Evolutionary conservation across 192 early-diverging fungal species (phyloP), one percentile per base, ranked within the genome.

Genomic region (Chytriomyces confervae): DNA sequence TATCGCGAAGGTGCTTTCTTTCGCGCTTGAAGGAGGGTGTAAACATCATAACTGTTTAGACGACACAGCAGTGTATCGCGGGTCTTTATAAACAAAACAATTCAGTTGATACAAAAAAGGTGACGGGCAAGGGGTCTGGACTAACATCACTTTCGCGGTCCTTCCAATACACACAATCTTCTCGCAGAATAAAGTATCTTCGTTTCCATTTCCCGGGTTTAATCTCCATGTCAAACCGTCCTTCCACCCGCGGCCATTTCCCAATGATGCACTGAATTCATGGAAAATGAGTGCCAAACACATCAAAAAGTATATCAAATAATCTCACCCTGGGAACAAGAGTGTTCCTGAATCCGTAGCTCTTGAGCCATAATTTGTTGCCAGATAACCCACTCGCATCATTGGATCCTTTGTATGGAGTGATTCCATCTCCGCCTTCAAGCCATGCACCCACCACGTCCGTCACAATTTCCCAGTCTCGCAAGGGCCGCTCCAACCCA

Each of bases 161-260:
- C 62, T 87, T 87, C 79, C 91, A 91, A 78, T 91, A 89, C 50
- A 94, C 76, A 20, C 81, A 80, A 48, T 87, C 87, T 50, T 92
- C 93, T 29, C 85, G 88, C 50, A 94, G 82, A 61, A 87, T 84
- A 76, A 92, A 90, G 69, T 91, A 92, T 70, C 91, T 77, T 82
- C 92, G 92, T 50, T 92, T 90, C 94, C 94, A 97, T 84, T 95
- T 96, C 77, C 88, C 89, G 71, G 92, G 92, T 80, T 94, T 95
- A 50, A 86, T 84, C 57, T 95, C 92, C 69, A 94, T 83, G 76
- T 94, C 88, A 65, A 93, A 84, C 84, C 87, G 91, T 20, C 91
- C 91, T 71, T 92, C 86, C 11, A 79, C 86, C 82, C 80, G 79
- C 67, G 80, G 89, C 84, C 77, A 84, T 44, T 67, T 78, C 18